phyloP scores from a whole-genome alignment of 2,329 filamentous ascomycete genomes.

The Graphilbum ipis-grandicollis region DNA sequence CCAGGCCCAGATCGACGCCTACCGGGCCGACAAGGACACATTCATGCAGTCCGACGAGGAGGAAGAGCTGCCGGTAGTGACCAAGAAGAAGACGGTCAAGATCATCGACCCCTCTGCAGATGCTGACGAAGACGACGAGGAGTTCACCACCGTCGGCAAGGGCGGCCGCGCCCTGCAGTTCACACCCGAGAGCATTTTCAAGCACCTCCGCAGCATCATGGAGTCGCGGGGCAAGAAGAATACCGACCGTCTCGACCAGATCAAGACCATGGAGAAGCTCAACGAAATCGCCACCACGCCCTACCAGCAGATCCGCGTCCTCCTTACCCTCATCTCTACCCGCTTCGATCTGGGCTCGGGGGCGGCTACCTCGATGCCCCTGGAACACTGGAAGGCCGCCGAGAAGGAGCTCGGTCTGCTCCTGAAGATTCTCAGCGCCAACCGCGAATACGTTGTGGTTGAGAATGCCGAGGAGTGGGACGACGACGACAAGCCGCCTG shows the following conservation, averaged over 20 bases:
- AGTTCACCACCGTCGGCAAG: slow-evolving; percentile 76
- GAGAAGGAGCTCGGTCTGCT: slow-evolving; percentile 71
- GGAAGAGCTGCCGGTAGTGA: slow-evolving; percentile 34
- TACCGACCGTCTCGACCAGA: slow-evolving; percentile 87
- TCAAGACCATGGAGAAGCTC: slow-evolving; percentile 93
- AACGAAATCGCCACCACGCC: slow-evolving; percentile 75
- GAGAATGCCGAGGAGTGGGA: slow-evolving; percentile 97
- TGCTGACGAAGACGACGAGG: slow-evolving; percentile 51
- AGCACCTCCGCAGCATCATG: slow-evolving; percentile 82
- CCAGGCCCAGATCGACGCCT: slow-evolving; percentile 71
- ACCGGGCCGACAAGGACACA: slow-evolving; percentile 65
- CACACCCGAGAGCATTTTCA: slow-evolving; percentile 94
- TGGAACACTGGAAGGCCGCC: slow-evolving; percentile 93
- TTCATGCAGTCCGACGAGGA: slow-evolving; percentile 80
- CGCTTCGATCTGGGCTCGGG: slow-evolving; percentile 84
- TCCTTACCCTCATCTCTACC: slow-evolving; percentile 80
- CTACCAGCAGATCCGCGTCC: slow-evolving; percentile 86
- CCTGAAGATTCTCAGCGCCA: slow-evolving; percentile 61
- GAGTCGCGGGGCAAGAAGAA: slow-evolving; percentile 98
- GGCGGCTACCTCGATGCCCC: slow-evolving; percentile 63
- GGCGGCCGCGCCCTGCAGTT: slow-evolving; percentile 81
- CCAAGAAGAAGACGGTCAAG: slow-evolving; percentile 33
- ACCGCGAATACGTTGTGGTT: slow-evolving; percentile 67
- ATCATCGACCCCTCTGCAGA: slow-evolving; percentile 27
- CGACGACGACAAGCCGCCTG: slow-evolving; percentile 86